Evolutionary conservation across 768 basidiomycete genomes (phyloP).

Genomic region (Tubosaeta sp.): DNA sequence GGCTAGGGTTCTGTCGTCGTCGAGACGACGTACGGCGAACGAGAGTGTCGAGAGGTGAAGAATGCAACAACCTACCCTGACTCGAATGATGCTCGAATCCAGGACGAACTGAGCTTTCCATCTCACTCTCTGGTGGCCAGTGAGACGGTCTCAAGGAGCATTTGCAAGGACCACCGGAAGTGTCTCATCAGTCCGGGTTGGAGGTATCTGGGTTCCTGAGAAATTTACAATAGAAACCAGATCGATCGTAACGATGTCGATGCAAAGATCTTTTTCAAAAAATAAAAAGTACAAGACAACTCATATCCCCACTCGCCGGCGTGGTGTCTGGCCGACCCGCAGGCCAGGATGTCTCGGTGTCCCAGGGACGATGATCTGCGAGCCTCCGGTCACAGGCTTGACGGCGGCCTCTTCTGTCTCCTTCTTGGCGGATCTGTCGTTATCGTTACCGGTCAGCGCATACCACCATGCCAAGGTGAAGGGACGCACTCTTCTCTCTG

Average conservation of each 20-base stretch:
- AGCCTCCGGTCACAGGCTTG: constrained; percentile 50
- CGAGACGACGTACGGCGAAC: constrained; percentile 50
- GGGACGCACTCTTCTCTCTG: constrained; percentile 61
- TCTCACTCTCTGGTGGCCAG: constrained; percentile 12
- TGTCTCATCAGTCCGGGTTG: neutral
- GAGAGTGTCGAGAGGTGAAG: constrained; percentile 59
- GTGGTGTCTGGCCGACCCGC: constrained; percentile 71
- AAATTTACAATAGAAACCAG: constrained; percentile 2
- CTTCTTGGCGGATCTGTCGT: constrained; percentile 54
- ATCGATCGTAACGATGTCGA: neutral
- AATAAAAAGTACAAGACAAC: neutral
- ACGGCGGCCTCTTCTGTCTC: constrained; percentile 56
- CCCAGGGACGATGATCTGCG: constrained; percentile 74
- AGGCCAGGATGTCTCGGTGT: constrained; percentile 72
- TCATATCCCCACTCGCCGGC: constrained; percentile 66
- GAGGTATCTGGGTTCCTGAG: constrained; percentile 5
- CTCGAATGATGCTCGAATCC: constrained; percentile 17
- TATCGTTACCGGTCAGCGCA: neutral
- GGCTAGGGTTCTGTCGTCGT: constrained; percentile 28
- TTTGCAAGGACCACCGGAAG: neutral
- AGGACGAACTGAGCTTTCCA: constrained; percentile 11
- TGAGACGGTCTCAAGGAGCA: constrained; percentile 3
- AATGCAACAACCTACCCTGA: constrained; percentile 30
- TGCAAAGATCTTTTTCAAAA: neutral
- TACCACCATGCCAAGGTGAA: neutral